These are phyloP conservation scores for Punctularia strigosozonata DNA, from an alignment of 768 basidiomycete genomes.

Conservation along the genomic window DNA sequence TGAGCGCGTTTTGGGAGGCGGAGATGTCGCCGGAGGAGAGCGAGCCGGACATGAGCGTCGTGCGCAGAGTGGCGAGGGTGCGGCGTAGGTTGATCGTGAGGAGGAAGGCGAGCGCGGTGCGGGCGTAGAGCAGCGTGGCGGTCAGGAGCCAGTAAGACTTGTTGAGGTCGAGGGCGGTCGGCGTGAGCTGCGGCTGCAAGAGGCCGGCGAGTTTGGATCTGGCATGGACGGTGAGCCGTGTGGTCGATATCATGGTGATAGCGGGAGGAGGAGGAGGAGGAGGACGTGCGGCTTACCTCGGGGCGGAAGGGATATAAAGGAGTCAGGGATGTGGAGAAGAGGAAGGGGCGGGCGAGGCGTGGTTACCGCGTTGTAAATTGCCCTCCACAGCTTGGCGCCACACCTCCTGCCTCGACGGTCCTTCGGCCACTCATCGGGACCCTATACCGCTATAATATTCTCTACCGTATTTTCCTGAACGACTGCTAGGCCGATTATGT, in stretches of 20 bases:
- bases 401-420: too few relatives aligned
- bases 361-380: too few relatives aligned
- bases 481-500: too few relatives aligned
- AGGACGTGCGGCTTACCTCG: not conserved
- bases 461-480: too few relatives aligned
- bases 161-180: not conserved
- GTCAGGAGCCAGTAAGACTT: not conserved
- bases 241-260: not conserved
- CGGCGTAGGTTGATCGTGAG: not conserved
- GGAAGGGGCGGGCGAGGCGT: not conserved
- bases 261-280: not conserved
- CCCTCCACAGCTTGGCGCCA: too few relatives aligned
- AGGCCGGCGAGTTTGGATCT: too few relatives aligned
- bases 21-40: not conserved
- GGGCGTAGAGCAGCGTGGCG: not conserved
- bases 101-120: not conserved
- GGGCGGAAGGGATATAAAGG: not conserved
- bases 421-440: too few relatives aligned
- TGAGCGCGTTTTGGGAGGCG: constrained; percentile 1
- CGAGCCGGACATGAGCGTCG: not conserved
- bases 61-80: not conserved
- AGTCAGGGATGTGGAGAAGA: not conserved
- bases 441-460: too few relatives aligned
- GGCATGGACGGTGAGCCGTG: not conserved
- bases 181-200: not conserved